These are phyloP conservation scores for Pilaira anomala DNA, from an alignment of 192 early-diverging fungal genomes.

Conservation along the genomic window DNA sequence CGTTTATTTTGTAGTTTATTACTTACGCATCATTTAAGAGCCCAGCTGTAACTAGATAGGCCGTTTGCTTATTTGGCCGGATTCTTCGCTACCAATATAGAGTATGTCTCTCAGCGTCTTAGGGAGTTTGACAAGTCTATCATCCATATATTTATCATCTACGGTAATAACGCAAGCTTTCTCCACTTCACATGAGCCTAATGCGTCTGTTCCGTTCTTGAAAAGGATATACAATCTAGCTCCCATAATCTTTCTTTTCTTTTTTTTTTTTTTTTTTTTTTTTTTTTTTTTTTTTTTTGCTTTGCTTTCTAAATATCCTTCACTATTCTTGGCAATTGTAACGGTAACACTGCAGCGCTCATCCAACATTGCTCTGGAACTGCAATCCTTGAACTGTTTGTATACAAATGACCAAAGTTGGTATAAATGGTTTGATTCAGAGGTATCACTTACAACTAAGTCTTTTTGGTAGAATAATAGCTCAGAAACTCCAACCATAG, in stretches of 20 bases:
- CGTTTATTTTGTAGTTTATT: no score
- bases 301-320: neutral
- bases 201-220: neutral
- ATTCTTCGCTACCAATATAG: no score
- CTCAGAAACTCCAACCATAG: neutral
- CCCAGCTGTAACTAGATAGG: no score
- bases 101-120: no score
- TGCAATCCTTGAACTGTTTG: neutral
- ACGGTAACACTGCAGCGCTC: neutral
- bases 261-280: no score
- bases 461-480: neutral
- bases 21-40: no score
- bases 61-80: no score
- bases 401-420: neutral
- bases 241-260: constrained; percentile 2
- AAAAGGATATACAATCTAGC: constrained; percentile 2
- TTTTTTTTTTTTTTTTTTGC: neutral
- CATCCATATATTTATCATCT: no score
- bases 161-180: neutral
- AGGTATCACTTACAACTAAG: neutral
- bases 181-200: constrained; percentile 1
- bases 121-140: no score
- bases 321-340: neutral
- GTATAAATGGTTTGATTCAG: neutral
- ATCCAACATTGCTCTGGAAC: neutral